Base-by-base conservation (phyloP, 306 rosid species). In the Fragaria ananassa region DNA sequence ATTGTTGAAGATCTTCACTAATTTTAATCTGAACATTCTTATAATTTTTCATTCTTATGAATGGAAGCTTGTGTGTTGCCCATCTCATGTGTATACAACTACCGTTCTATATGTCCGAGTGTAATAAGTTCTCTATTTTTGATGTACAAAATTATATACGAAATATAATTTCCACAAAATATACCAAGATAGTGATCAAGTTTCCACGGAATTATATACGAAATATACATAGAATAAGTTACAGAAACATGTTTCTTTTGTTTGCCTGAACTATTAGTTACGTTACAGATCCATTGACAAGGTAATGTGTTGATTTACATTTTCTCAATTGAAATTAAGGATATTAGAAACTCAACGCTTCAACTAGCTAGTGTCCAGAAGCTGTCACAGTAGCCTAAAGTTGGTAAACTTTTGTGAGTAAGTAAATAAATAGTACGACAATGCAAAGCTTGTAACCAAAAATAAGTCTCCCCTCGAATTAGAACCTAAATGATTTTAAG, bases 1-100 rank as follows among this genome's bases (percentile, higher is more conserved):
- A 66, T 56, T 6, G 4, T 23, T 18, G 60, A 29, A 21, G 18
- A 47, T 70, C 60, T 27, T 27, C 27, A 19, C 42, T 54, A 74
- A 54, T 47, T 57, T 42, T 45, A 41, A 42, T 50, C 21, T 42
- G 11, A 70, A 47, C 18, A 50, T 41, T 66, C 44, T 73, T 17
- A 21, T 50, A 9, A 34, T 42, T 75, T 67, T 81, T 71, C 29
- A 73, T 73, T 74, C 68, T 71, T 76, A 72, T 79, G 81, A 35
- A 70, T 53, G 67, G 45, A 76, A n/a, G 27, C 53, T 7, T 13
- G 37, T 57, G 18, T 57, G 44, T 63, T 62, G 60, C 45, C n/a
- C 1, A 39, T 70, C 70, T 72, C 78, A 45, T 57, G 67, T 81
- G 27, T 35, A 35, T 34, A 63, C 39, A 34, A 63, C 44, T 56